A percentile compares a stretch with the other conserved stretches of the same genome.
Conservation (phyloP, 306 rosid species). For the Trichosanthes cucumerina region DNA sequence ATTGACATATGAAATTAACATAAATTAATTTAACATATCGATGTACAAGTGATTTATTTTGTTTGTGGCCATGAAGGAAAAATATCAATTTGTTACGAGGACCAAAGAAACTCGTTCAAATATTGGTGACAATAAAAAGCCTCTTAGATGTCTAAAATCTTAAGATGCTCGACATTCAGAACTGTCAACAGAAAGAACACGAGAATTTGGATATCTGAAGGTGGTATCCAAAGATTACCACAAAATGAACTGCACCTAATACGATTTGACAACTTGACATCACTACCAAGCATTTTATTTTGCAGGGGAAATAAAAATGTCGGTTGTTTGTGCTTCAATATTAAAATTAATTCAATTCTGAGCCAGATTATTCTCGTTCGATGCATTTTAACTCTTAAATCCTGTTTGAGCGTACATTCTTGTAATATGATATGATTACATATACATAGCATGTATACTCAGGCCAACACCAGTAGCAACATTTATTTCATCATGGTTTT, state of each 20-base stretch:
- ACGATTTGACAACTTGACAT: background rate
- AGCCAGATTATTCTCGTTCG: background rate
- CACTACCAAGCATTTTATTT: background rate
- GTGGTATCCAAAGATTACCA: background rate
- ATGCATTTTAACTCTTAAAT: background rate
- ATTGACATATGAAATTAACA: background rate
- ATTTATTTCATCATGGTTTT: background rate
- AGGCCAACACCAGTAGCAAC: background rate
- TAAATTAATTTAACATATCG: background rate
- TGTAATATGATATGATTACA: background rate
- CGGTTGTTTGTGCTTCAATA: background rate
- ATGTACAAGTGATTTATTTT: background rate
- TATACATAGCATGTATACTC: background rate
- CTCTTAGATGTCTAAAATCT: background rate
- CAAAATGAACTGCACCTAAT: background rate
- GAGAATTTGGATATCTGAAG: background rate
- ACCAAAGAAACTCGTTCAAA: background rate
- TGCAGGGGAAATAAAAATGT: background rate
- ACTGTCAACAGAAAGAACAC: background rate
- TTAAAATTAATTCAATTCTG: background rate
- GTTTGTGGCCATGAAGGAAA: background rate
- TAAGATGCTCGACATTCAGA: background rate
- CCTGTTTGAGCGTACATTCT: background rate
- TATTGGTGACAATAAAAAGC: background rate
- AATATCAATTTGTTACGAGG: background rate